Base-by-base conservation (phyloP, 768 basidiomycete genomes). In the Psilocybe subaeruginosa region DNA sequence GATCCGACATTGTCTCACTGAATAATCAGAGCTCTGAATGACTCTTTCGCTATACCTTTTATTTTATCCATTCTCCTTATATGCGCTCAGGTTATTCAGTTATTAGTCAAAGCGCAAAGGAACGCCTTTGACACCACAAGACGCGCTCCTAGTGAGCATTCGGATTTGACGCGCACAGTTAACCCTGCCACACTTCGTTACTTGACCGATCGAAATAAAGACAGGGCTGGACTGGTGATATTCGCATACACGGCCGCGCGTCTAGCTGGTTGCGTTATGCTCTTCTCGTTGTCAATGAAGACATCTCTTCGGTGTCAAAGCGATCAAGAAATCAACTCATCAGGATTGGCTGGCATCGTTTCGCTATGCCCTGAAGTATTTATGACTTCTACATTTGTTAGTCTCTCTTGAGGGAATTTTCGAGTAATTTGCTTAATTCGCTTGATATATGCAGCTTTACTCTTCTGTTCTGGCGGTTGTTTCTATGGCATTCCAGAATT, bases 381-480 rank as follows among this genome's bases (percentile, higher is more conserved):
- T 45, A 55, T 58, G 49, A 59, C 56, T 30, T 31, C 58, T 33
- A 58, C 63, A 49, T 64, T 58, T 27, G 63, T 64, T 41, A 29
- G 63, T 51, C 29, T 45, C 23, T 49, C 12, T 29, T 56, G 16
- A 9, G n/a, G 8, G 23, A 16, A 47, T 7, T 7, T 35, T 35
- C 33, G 11, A 35, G 9, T 41, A 9, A 27, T 16, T 23, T 39
- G 6, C 37, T 23, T 31, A 51, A 11, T 27, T 45, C 3, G 17
- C 2, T 11, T 14, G 37, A 43, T 43, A 14, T 14, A 16, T 41
- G 11, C 37, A 67, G 64, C 47, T 62, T 12, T 85, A 84, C 62
- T 69, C 75, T 16, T 73, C 78, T 5, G 43, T 83, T 19, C 68
- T 83, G 17, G 76, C 77, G 1, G 63, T 80, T 41, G 54, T 80